phyloP scores from a whole-genome alignment of 176 grass and related monocot species.

The Echinochloa phyllopogon region DNA sequence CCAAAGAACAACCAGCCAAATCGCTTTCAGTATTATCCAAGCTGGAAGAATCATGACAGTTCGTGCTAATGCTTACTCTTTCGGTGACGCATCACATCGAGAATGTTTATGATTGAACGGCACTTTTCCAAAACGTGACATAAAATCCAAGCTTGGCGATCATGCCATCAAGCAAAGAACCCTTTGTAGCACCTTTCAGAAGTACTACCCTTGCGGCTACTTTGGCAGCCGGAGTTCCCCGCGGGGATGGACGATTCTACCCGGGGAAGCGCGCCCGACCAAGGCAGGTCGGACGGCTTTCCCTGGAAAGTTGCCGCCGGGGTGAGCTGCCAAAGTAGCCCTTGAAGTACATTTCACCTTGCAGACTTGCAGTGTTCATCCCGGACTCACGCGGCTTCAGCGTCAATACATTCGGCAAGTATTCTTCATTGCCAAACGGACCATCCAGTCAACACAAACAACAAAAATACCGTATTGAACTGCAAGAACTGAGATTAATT shows the following conservation, averaged over 20 bases:
- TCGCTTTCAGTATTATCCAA: not conserved
- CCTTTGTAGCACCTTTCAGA: too few relatives aligned
- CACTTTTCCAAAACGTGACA: conserved; percentile 5
- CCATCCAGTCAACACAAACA: not conserved
- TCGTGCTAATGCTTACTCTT: not conserved
- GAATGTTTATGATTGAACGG: conserved; percentile 7
- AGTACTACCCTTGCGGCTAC: too few relatives aligned
- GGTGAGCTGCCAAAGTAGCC: too few relatives aligned
- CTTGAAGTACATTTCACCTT: not conserved
- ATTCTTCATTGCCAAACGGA: not conserved
- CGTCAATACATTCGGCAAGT: not conserved
- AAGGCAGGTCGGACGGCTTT: too few relatives aligned
- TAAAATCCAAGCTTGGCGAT: conserved; percentile 24
- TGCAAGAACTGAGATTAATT: not conserved
- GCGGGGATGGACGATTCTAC: too few relatives aligned
- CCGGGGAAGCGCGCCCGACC: too few relatives aligned
- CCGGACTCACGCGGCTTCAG: not conserved
- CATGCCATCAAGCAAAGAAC: conserved; percentile 8
- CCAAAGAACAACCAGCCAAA: not conserved
- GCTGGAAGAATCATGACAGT: not conserved
- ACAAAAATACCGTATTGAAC: not conserved
- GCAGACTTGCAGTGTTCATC: not conserved
- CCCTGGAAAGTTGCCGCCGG: too few relatives aligned
- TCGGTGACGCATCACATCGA: conserved; percentile 45
- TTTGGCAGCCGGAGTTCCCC: too few relatives aligned